These are phyloP conservation scores for Petasospora fabianii DNA, from an alignment of 1,139 yeast species.

Conservation along the genomic window DNA sequence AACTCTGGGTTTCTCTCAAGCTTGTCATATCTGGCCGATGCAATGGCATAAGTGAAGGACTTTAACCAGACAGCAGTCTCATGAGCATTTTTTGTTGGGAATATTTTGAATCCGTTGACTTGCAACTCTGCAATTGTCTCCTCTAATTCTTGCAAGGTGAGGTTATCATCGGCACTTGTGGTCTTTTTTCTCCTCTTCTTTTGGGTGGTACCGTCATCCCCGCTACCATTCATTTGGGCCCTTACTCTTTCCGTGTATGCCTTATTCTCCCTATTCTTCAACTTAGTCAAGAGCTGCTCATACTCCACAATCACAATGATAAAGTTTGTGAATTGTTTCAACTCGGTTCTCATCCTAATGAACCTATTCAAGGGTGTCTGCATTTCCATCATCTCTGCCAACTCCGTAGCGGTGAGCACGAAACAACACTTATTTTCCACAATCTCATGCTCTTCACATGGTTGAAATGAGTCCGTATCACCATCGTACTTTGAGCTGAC, in stretches of 20 bases:
- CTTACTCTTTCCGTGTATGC: conserved; percentile 41
- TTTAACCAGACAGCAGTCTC: conserved; percentile 55
- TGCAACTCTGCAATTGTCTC: conserved; percentile 37
- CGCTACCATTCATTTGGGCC: conserved; percentile 21
- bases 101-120: conserved; percentile 43
- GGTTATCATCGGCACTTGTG: conserved; percentile 5
- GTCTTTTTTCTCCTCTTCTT: conserved; percentile 15
- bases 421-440: conserved; percentile 43
- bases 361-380: conserved; percentile 26
- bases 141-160: conserved; percentile 28
- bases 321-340: conserved; percentile 23
- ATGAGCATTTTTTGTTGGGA: conserved; percentile 41
- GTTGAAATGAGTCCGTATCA: conserved; percentile 49
- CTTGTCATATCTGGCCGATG: conserved; percentile 51
- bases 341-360: conserved; percentile 25
- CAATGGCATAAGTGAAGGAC: conserved; percentile 54
- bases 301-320: conserved; percentile 47
- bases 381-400: conserved; percentile 36
- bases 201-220: conserved; percentile 6
- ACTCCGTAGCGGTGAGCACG: conserved; percentile 44
- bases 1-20: conserved; percentile 49
- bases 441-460: conserved; percentile 39
- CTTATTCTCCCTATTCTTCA: conserved; percentile 45
- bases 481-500: conserved; percentile 32
- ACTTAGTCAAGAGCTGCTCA: conserved; percentile 40